Evolutionary conservation across 768 basidiomycete species (phyloP).

Genomic region (Cystobasidium onofrii): DNA sequence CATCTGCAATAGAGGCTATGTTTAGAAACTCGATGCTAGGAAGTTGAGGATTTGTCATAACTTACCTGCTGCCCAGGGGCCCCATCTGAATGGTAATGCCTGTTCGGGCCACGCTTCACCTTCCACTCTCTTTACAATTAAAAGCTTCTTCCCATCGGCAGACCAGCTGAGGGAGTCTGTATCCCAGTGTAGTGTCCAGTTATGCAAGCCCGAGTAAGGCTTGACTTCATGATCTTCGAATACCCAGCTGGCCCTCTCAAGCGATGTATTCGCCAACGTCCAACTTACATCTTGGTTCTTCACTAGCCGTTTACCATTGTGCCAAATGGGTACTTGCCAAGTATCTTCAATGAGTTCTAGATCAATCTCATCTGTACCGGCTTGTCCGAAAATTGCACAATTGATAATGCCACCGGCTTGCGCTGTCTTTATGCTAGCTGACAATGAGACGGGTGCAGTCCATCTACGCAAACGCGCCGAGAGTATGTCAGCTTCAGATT

Average conservation of each 20-base stretch:
- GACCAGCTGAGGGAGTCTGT: not conserved
- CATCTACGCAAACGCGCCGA: not conserved
- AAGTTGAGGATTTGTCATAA: not conserved
- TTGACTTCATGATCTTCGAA: not conserved
- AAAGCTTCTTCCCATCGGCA: not conserved
- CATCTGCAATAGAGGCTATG: not conserved
- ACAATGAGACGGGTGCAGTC: not conserved
- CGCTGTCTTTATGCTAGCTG: not conserved
- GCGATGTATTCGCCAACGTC: not conserved
- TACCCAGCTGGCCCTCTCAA: not conserved
- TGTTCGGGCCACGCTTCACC: not conserved
- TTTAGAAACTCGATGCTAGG: not conserved
- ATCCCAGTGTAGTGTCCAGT: conserved; percentile 4
- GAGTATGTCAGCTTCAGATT: not conserved
- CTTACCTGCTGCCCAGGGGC: not conserved
- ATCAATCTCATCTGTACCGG: conserved; percentile 17
- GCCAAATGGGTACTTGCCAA: conserved; percentile 6
- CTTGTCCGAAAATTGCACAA: conserved; percentile 7
- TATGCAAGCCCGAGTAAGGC: not conserved
- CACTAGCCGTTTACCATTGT: conserved; percentile 12
- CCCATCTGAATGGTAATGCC: conserved; percentile 4
- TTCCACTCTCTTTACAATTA: not conserved
- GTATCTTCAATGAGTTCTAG: conserved; percentile 9
- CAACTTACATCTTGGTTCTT: not conserved
- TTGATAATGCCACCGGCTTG: not conserved